phyloP scores from a whole-genome alignment of 208 protist species.

The Trypanosoma platydactyli region DNA sequence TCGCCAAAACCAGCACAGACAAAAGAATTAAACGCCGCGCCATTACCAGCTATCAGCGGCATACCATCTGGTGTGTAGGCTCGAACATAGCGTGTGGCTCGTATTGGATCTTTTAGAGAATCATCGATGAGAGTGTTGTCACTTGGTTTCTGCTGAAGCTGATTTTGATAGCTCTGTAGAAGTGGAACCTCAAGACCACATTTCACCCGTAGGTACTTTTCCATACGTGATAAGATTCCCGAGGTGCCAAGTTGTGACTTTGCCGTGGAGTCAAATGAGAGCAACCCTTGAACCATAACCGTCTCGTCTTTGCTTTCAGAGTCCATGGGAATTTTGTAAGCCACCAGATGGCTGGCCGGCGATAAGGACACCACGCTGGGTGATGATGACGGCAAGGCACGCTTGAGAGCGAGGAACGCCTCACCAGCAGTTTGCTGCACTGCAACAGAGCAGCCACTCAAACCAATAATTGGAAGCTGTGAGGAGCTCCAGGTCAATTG shows the following conservation, averaged over 20 bases:
- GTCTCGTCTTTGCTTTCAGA: constrained; percentile 9
- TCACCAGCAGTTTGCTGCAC: background rate
- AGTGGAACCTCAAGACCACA: constrained; percentile 43
- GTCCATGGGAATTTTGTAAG: background rate
- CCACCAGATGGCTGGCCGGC: constrained; percentile 15
- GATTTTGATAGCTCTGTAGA: constrained; percentile 14
- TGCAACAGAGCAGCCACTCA: constrained; percentile 47
- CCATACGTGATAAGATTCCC: constrained; percentile 41
- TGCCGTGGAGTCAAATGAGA: constrained; percentile 54
- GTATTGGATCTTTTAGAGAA: background rate
- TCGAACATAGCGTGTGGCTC: constrained; percentile 51
- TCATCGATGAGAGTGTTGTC: background rate
- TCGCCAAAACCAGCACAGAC: constrained; percentile 87
- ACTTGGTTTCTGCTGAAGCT: background rate
- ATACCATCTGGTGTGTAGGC: constrained; percentile 83
- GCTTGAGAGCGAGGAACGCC: background rate
- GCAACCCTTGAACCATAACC: constrained; percentile 46
- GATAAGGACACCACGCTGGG: constrained; percentile 21
- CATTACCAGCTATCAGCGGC: constrained; percentile 69
- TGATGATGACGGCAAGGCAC: background rate
- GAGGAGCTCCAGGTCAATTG: constrained; percentile 53
- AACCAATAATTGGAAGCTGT: constrained; percentile 63
- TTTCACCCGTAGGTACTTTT: constrained; percentile 61
- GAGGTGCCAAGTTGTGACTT: constrained; percentile 13
- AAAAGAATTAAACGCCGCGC: constrained; percentile 79